Conservation (phyloP, 805 yeast species). For the Brettanomyces anomalus region DNA sequence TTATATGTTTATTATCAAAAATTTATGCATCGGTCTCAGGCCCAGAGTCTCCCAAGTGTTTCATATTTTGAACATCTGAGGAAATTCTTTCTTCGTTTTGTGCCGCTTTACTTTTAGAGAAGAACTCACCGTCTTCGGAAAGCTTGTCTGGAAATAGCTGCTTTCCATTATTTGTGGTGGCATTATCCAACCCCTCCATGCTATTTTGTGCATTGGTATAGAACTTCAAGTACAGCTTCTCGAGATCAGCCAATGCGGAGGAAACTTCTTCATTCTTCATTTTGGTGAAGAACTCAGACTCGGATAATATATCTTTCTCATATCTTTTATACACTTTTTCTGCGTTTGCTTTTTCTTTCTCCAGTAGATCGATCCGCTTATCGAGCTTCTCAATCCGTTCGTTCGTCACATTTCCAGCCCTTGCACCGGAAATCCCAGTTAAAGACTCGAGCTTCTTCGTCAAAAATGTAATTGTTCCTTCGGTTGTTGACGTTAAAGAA, state of each 20-base stretch:
- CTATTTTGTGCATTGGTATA: slow-evolving; percentile 58
- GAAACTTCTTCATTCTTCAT: slow-evolving; percentile 75
- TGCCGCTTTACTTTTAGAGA: slow-evolving; percentile 18
- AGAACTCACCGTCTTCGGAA: slow-evolving; percentile 14
- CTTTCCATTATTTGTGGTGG: neutral
- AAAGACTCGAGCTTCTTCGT: slow-evolving; percentile 43
- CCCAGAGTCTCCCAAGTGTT: neutral
- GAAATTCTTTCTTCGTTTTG: slow-evolving; percentile 19
- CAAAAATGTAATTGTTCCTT: slow-evolving; percentile 26
- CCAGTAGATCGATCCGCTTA: slow-evolving; percentile 31
- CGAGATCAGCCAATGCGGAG: slow-evolving; percentile 58
- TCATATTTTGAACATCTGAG: slow-evolving; percentile 11
- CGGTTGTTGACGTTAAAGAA: slow-evolving; percentile 26
- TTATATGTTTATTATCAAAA: too few relatives aligned
- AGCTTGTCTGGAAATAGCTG: slow-evolving; percentile 11
- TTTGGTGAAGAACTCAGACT: slow-evolving; percentile 61
- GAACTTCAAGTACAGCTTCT: slow-evolving; percentile 68
- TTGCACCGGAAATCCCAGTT: slow-evolving; percentile 29
- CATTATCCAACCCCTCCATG: slow-evolving; percentile 42
- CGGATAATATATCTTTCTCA: slow-evolving; percentile 38
- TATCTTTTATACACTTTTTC: slow-evolving; percentile 36
- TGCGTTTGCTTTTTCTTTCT: slow-evolving; percentile 35
- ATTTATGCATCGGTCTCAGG: slow-evolving; percentile 3
- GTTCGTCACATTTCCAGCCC: slow-evolving; percentile 32
- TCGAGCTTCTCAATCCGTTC: slow-evolving; percentile 35